These are phyloP conservation scores for Plantago elongata DNA, from an alignment of 257 asterid species.

Conservation along the genomic window DNA sequence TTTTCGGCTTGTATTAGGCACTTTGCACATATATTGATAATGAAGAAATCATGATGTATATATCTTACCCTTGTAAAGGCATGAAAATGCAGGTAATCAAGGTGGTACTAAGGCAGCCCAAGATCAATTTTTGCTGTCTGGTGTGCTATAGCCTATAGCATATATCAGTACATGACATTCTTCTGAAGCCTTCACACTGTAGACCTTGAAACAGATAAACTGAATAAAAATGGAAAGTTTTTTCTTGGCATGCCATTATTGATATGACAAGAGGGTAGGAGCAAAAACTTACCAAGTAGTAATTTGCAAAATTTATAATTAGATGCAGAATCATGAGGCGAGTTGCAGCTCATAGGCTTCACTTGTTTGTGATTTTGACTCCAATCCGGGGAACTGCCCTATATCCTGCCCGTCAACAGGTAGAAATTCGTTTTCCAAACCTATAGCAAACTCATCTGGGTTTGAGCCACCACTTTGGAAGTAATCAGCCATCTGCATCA, in stretches of 20 bases:
- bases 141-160: not conserved
- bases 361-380: conserved; percentile 33
- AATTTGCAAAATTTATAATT: not conserved
- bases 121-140: not conserved
- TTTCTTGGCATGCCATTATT: not conserved
- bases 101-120: not conserved
- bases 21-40: no score
- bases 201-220: not conserved
- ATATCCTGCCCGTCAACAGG: conserved; percentile 73
- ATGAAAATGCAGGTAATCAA: no score
- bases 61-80: no score
- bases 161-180: not conserved
- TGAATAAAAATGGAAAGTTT: not conserved
- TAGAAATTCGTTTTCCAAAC: conserved; percentile 55
- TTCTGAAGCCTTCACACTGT: not conserved
- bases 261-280: conserved; percentile 4
- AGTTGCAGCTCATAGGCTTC: conserved; percentile 41
- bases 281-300: not conserved
- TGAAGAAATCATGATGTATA: no score
- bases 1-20: no score
- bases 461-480: conserved; percentile 58
- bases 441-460: conserved; percentile 81
- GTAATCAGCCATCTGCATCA: conserved; percentile 77
- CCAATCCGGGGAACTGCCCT: conserved; percentile 89
- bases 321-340: conserved; percentile 27